phyloP scores from a whole-genome alignment of 2,329 filamentous ascomycete genomes.

The Chalara sp. region DNA sequence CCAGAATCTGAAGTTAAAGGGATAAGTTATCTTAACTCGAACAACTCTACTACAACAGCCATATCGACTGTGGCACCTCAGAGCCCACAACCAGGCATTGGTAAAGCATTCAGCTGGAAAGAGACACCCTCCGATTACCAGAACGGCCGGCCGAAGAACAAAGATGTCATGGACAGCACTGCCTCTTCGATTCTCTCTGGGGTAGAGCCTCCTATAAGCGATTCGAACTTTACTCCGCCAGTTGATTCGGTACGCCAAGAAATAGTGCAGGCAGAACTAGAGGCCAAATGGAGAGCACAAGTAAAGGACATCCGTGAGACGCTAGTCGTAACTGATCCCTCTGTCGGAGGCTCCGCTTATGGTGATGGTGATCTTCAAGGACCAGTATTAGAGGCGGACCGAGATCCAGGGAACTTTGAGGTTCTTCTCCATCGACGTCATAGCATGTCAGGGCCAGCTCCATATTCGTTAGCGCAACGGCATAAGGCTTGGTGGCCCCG shows the following conservation, averaged over 20 bases:
- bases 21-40: conserved; percentile 18
- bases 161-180: conserved; percentile 7
- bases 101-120: conserved; percentile 56
- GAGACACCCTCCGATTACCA: conserved; percentile 55
- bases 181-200: conserved; percentile 5
- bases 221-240: conserved; percentile 3
- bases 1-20: conserved; percentile 12
- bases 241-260: conserved; percentile 9
- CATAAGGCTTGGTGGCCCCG: conserved; percentile 62
- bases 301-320: conserved; percentile 38
- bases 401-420: conserved; percentile 36
- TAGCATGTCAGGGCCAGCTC: conserved; percentile 39
- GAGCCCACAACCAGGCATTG: conserved; percentile 27
- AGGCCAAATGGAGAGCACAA: conserved; percentile 24
- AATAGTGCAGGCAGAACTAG: conserved; percentile 15
- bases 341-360: conserved; percentile 50
- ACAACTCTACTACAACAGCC: conserved; percentile 12
- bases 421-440: conserved; percentile 55
- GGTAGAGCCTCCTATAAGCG: conserved; percentile 9
- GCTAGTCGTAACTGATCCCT: conserved; percentile 39
- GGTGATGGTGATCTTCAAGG: conserved; percentile 54
- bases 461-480: conserved; percentile 26
- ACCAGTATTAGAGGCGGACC: conserved; percentile 42
- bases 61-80: conserved; percentile 10
- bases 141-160: conserved; percentile 21